These are phyloP conservation scores for Dicorynia guianensis DNA, from an alignment of 306 rosid genomes.

Conservation along the genomic window DNA sequence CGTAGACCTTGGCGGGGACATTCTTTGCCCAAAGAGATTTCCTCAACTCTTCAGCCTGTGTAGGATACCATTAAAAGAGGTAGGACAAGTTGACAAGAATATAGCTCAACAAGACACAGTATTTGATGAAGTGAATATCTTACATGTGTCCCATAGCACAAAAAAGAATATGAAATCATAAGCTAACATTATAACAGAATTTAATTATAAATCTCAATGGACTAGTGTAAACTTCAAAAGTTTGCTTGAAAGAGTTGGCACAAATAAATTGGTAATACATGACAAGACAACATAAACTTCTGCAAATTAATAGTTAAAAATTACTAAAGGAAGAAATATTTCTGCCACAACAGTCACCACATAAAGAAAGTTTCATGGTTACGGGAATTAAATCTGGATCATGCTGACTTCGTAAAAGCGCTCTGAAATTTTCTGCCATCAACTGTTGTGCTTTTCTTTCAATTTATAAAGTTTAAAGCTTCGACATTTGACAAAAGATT, in stretches of 20 bases:
- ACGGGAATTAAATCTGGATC: too few relatives aligned
- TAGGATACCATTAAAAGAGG: constrained; percentile 1
- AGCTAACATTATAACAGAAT: background rate
- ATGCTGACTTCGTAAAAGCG: background rate
- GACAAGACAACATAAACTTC: constrained; percentile 1
- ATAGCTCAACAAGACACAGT: constrained; percentile 5
- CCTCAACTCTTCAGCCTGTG: constrained; percentile 75
- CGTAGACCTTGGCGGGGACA: constrained; percentile 82
- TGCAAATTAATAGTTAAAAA: constrained; percentile 3
- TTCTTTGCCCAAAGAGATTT: constrained; percentile 75
- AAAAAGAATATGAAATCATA: background rate
- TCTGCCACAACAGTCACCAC: background rate
- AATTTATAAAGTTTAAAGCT: constrained; percentile 3
- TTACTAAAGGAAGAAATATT: background rate
- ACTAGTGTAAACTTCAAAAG: background rate
- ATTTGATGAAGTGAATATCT: background rate
- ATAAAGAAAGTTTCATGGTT: background rate
- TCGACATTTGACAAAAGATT: constrained; percentile 4
- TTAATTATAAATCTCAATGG: constrained; percentile 3
- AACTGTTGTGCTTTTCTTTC: constrained; percentile 3
- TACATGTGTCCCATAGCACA: constrained; percentile 1
- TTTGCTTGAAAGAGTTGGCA: background rate
- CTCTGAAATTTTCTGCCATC: background rate
- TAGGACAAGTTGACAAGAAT: background rate
- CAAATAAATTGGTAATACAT: background rate